Evolutionary conservation across 2,329 filamentous ascomycete species (phyloP).

Genomic region (Trichophyton mentagrophytes): DNA sequence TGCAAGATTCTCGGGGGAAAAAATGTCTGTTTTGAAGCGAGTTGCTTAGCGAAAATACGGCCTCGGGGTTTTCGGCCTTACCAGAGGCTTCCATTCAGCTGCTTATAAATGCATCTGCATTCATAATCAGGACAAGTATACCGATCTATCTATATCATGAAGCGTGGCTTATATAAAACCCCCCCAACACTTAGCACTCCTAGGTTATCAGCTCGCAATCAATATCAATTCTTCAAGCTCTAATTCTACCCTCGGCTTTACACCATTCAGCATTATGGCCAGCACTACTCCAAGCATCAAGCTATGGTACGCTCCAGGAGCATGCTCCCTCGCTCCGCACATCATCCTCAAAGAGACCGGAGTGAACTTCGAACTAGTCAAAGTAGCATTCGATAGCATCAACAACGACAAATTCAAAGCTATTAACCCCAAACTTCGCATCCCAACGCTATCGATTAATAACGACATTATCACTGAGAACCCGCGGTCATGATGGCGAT

Average conservation of each 20-base stretch:
- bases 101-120: background rate
- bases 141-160: background rate
- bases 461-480: conserved; percentile 23
- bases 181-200: background rate
- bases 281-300: background rate
- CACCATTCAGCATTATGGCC: conserved; percentile 8
- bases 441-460: conserved; percentile 22
- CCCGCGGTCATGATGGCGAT: conserved; percentile 23
- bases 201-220: background rate
- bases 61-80: no score
- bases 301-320: conserved; percentile 19
- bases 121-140: background rate
- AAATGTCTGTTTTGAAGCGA: no score
- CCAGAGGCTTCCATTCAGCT: no score
- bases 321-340: conserved; percentile 24
- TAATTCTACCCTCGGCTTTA: background rate
- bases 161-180: no score
- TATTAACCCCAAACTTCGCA: conserved; percentile 24
- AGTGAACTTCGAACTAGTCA: conserved; percentile 13
- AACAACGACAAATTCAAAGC: conserved; percentile 13
- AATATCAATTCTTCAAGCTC: background rate
- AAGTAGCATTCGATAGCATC: conserved; percentile 11
- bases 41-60: no score
- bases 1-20: no score
- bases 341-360: conserved; percentile 21